A percentile compares a stretch with the other conserved stretches of the same genome.
Conservation (phyloP, 2,329 filamentous ascomycete genomes). For the Sclerotinia minor region DNA sequence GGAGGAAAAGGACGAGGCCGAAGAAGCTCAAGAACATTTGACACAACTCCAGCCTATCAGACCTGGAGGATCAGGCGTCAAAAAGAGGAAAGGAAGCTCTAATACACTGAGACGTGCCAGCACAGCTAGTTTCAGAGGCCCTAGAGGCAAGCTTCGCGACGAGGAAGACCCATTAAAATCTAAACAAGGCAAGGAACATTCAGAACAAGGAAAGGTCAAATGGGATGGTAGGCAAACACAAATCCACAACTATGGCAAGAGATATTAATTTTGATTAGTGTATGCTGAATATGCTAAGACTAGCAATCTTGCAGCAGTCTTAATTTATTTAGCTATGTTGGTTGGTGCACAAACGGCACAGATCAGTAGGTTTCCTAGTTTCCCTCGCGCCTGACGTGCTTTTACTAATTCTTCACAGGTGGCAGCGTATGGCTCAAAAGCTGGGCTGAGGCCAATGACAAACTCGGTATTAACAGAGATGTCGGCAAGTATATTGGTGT, state of each 20-base stretch:
- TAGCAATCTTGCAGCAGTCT: conserved; percentile 83
- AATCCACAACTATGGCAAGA: not conserved
- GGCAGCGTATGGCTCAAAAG: conserved; percentile 91
- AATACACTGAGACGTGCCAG: conserved; percentile 85
- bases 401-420: conserved; percentile 47
- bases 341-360: conserved; percentile 78
- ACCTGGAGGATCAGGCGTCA: conserved; percentile 50
- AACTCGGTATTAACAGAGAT: conserved; percentile 65
- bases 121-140: conserved; percentile 84
- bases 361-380: conserved; percentile 58
- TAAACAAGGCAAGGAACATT: conserved; percentile 82
- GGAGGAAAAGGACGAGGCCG: conserved; percentile 60
- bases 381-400: not conserved
- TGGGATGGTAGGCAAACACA: conserved; percentile 60
- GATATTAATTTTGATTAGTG: conserved; percentile 49
- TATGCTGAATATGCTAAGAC: conserved; percentile 94
- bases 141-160: conserved; percentile 79
- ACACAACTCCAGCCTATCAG: conserved; percentile 77
- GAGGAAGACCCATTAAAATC: conserved; percentile 79
- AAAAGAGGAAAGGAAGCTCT: conserved; percentile 67
- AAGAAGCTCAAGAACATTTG: conserved; percentile 75
- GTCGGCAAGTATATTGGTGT: conserved; percentile 91
- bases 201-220: conserved; percentile 96
- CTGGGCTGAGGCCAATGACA: conserved; percentile 81
- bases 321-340: conserved; percentile 74